Conservation (phyloP, 208 protist genomes). For the Trypanosoma vivax region DNA sequence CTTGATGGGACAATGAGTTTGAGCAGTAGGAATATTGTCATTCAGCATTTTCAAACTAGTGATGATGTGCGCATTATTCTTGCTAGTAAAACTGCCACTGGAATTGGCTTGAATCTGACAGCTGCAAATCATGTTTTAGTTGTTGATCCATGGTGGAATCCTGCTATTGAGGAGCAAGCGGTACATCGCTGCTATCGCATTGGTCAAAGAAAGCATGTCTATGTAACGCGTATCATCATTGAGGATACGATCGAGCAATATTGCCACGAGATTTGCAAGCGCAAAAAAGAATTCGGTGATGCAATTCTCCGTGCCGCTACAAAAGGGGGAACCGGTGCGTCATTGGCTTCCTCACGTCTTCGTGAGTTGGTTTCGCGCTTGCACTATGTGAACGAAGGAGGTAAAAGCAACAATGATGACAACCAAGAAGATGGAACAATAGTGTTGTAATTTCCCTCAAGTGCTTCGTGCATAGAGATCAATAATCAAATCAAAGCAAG, state of each 20-base stretch:
- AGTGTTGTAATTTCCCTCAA: conserved; percentile 4
- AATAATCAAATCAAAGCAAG: too few relatives aligned
- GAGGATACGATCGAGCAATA: conserved; percentile 92
- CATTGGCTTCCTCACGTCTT: conserved; percentile 60
- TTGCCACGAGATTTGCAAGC: conserved; percentile 88
- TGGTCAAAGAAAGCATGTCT: conserved; percentile 90
- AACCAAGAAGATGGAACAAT: neutral
- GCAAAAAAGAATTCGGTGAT: conserved; percentile 90
- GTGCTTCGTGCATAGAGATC: too few relatives aligned
- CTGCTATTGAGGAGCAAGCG: conserved; percentile 93
- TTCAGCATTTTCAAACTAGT: conserved; percentile 71
- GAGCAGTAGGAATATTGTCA: conserved; percentile 56
- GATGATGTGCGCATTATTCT: conserved; percentile 72
- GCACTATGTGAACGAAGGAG: conserved; percentile 42
- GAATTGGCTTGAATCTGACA: conserved; percentile 96
- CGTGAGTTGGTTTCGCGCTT: conserved; percentile 75
- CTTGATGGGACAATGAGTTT: conserved; percentile 91
- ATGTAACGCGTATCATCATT: conserved; percentile 89
- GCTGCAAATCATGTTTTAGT: conserved; percentile 93
- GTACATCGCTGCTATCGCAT: conserved; percentile 94
- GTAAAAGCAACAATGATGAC: conserved; percentile 2
- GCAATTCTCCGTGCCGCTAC: conserved; percentile 79
- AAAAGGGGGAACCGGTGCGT: conserved; percentile 47
- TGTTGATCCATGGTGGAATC: conserved; percentile 96
- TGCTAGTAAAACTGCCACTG: conserved; percentile 93